Evolutionary conservation across 345 rosid species (phyloP).

Genomic region (Melaleuca quinquenervia): DNA sequence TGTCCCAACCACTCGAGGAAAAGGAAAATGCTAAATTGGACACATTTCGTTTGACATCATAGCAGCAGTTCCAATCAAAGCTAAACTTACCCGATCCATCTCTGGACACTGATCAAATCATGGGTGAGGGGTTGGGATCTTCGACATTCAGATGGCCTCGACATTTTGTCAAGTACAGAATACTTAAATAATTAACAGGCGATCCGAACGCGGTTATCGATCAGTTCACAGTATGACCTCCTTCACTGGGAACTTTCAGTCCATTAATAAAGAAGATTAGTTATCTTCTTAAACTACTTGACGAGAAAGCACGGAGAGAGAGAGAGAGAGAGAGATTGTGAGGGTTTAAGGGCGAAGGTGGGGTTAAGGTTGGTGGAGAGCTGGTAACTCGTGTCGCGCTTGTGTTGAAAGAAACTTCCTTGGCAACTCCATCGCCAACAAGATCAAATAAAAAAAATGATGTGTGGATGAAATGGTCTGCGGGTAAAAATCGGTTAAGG

Average conservation of each 20-base stretch:
- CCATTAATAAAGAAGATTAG: neutral
- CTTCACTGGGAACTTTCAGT: neutral
- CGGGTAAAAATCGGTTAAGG: neutral
- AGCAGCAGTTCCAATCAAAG: neutral
- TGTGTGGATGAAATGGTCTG: neutral
- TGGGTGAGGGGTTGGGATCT: neutral
- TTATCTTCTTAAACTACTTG: neutral
- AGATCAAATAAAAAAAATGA: neutral
- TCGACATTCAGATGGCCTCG: neutral
- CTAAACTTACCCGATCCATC: neutral
- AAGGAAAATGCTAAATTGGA: neutral
- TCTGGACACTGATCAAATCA: neutral
- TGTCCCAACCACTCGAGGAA: neutral
- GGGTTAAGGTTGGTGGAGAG: neutral
- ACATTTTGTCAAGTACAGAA: neutral
- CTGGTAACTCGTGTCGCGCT: neutral
- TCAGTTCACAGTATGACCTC: neutral
- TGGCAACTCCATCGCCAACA: neutral
- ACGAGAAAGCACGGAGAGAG: neutral
- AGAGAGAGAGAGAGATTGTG: neutral
- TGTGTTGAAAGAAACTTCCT: neutral
- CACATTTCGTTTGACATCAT: neutral
- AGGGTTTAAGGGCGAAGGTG: neutral
- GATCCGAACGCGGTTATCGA: neutral
- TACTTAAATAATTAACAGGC: neutral